Percentiles rank a stretch among this genome's conserved stretches.
Evolutionary conservation across 2,329 filamentous ascomycete genomes (phyloP).

Genomic region (Alternaria sp.): DNA sequence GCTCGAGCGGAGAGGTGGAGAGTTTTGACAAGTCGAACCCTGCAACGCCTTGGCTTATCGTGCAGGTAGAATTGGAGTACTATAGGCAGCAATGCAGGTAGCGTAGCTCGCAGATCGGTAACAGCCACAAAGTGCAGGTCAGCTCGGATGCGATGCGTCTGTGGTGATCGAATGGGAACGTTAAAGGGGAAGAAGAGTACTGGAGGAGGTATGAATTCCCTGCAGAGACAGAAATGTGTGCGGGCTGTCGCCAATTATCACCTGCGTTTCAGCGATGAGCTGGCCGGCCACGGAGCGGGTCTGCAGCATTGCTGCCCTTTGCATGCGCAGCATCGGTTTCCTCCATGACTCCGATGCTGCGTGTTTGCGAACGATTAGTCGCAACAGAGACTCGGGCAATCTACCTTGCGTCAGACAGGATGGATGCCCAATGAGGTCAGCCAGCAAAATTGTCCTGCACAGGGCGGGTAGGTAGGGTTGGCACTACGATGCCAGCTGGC

Average conservation of each 20-base stretch:
- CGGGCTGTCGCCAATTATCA: slow-evolving; percentile 46
- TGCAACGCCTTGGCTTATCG: slow-evolving; percentile 49
- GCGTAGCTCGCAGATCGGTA: slow-evolving; percentile 39
- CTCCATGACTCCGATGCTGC: slow-evolving; percentile 37
- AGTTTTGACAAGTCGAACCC: slow-evolving; percentile 48
- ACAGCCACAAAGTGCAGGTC: slow-evolving; percentile 45
- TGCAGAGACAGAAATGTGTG: slow-evolving; percentile 35
- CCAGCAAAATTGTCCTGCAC: slow-evolving; percentile 42
- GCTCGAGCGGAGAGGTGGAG: slow-evolving; percentile 42
- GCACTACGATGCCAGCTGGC: slow-evolving; percentile 42
- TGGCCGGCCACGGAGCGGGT: slow-evolving; percentile 45
- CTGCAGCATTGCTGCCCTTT: slow-evolving; percentile 41
- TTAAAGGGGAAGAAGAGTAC: slow-evolving; percentile 32
- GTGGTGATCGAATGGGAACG: slow-evolving; percentile 39
- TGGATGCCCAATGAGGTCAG: slow-evolving; percentile 37
- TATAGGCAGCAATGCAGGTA: slow-evolving; percentile 51
- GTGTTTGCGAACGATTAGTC: slow-evolving; percentile 48
- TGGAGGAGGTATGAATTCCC: slow-evolving; percentile 44
- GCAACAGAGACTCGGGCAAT: slow-evolving; percentile 43
- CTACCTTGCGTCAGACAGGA: slow-evolving; percentile 44
- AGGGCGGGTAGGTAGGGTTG: slow-evolving; percentile 43
- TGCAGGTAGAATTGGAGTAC: slow-evolving; percentile 39
- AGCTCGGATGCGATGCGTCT: slow-evolving; percentile 34
- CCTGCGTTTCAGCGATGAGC: slow-evolving; percentile 44
- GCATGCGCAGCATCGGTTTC: slow-evolving; percentile 41